Base-by-base conservation (phyloP, 768 basidiomycete genomes). In the Imleria badia region DNA sequence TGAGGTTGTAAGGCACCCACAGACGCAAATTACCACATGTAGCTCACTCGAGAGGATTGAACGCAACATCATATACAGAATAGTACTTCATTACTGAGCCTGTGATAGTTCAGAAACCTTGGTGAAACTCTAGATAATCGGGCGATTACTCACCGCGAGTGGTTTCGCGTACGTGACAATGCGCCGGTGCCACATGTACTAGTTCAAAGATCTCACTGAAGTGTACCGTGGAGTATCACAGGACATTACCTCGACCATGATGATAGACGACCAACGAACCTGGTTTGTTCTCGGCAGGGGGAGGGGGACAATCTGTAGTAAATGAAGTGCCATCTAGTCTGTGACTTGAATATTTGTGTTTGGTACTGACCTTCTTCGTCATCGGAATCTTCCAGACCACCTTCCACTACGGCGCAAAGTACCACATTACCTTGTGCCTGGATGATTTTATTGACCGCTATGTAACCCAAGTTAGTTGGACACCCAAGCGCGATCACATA, bases 41-140 rank as follows among this genome's bases (percentile, higher is more conserved):
- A 43, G 47, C 72, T 53, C 62, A 81, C 82, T 76, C 73, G 54
- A 52, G 60, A 2, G 83, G 81, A 61, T 82, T 77, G 52, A 84
- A 81, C 20, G 78, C 78, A 36, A 84, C 72, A 53, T 85, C 82
- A 45, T 78, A 76, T 0, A 87, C 76, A 1, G 79, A 72, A 54
- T 83, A 85, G 55, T 84, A 73, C 57, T 81, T 83, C 17, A 49
- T 68, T 10, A 55, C 52, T 34, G 52, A 56, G 39, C 59, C 68
- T 64, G 38, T 19, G 40, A 30, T 7, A 8, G 33, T 33, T 50
- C 40, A 33, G 30, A 22, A 33, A 39, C 17, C 22, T 48, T 15
- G 13, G 13, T 30, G 15, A n/a, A 26, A 20, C 44, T 11, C 20
- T 17, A 26, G 26, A 26, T 13, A 17, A 31, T 14, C 15, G 6